Evolutionary conservation across 2,329 filamentous ascomycete species (phyloP), one percentile per base, ranked within the genome.

Genomic region (Fusarium setosum): DNA sequence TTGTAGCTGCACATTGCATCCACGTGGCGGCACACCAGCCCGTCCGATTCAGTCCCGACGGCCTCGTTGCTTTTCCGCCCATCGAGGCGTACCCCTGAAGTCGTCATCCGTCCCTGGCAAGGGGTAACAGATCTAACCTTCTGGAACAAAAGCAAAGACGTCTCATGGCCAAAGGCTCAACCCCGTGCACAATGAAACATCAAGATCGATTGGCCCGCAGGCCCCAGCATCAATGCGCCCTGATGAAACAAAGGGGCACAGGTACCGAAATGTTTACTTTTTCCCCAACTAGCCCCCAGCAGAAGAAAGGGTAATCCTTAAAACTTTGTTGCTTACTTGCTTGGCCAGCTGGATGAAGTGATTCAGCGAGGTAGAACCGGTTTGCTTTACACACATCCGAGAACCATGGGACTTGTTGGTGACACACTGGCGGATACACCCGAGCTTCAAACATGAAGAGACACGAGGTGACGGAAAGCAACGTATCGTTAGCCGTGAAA

Each of bases 211-310:
- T 72, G 70, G 70, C 49, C 52, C 50, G 29, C 40, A 21, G n/a
- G 49, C 65, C 56, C 69, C 58, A 70, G 59, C 64, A 48, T 42
- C 62, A 45, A 48, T 68, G 47, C 41, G 52, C 61, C 68, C 57
- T 55, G 59, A 57, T 72, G 70, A 72, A 72, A 72, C 70, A 58
- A 65, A 59, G 57, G 45, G 48, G 59, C 65, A 60, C 42, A 57
- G 58, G 59, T 40, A 32, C 49, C 42, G 34, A 59, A 59, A 58
- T 49, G 56, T 64, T 65, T 58, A 59, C 42, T 59, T 49, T 56
- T 49, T 58, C n/a, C 38, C 45, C 41, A 44, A 52, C 59, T 53
- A 54, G 61, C 58, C 60, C 49, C 47, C 61, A 65, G 64, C 38
- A 64, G 56, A 55, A n/a, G n/a, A n/a, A n/a, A n/a, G 32, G 20